A percentile compares a stretch with the other conserved stretches of the same genome.
These are phyloP conservation scores for Incumbomyces delicatus DNA, from an alignment of 2,329 filamentous ascomycete genomes.

Conservation along the genomic window DNA sequence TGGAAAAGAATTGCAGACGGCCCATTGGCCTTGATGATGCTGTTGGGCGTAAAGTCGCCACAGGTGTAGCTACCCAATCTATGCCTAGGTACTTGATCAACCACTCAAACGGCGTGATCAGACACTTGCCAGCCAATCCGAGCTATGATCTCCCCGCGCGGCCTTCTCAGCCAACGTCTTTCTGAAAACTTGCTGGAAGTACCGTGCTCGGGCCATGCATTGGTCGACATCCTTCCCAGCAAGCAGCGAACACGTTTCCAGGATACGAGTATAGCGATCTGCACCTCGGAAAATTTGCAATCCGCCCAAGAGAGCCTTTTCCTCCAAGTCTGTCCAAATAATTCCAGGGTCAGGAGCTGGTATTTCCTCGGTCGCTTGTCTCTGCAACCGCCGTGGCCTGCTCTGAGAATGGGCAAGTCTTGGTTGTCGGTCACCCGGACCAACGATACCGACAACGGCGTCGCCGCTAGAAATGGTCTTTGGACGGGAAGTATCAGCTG, in stretches of 20 bases:
- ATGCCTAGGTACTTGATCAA: not conserved
- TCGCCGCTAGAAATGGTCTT: no score
- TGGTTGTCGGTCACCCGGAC: no score
- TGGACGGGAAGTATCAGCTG: no score
- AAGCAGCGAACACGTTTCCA: constrained; percentile 12
- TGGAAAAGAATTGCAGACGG: no score
- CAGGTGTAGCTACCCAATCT: not conserved
- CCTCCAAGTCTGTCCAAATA: constrained; percentile 22
- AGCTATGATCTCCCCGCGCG: not conserved
- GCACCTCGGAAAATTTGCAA: constrained; percentile 20
- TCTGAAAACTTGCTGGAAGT: constrained; percentile 16
- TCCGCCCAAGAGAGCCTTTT: constrained; percentile 20
- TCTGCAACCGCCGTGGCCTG: not conserved
- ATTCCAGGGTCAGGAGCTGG: constrained; percentile 7
- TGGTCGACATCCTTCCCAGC: constrained; percentile 16
- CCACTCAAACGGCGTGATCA: not conserved
- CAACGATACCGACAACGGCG: no score
- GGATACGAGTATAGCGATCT: constrained; percentile 23
- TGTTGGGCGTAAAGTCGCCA: constrained; percentile 16
- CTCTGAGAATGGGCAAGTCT: not conserved
- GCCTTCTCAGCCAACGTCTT: constrained; percentile 8
- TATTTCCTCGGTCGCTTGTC: constrained; percentile 14
- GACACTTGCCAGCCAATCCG: constrained; percentile 20
- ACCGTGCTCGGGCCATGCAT: constrained; percentile 15
- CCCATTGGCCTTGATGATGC: no score